phyloP scores from a whole-genome alignment of 192 early-diverging fungal species.

The Paraglomus occultum region DNA sequence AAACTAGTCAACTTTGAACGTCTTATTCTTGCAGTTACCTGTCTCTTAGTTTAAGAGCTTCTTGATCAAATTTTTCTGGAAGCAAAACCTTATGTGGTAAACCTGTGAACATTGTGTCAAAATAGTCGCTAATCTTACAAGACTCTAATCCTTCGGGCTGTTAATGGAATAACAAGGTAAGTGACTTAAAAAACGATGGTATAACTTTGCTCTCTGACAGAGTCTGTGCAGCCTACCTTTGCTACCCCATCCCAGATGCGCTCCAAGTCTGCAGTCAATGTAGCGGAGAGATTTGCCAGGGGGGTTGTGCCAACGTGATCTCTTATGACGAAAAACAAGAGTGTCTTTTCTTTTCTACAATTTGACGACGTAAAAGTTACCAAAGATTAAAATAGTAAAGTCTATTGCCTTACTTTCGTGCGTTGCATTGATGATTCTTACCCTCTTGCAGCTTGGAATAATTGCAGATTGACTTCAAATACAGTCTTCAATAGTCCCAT shows the following conservation, averaged over 20 bases:
- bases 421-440: conserved; percentile 26
- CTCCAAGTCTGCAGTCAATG: conserved; percentile 79
- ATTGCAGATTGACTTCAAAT: conserved; percentile 96
- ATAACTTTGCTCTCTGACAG: neutral
- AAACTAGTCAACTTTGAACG: too few relatives aligned
- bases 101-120: conserved; percentile 86
- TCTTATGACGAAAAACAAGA: conserved; percentile 94
- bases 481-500: conserved; percentile 98
- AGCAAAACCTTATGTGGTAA: conserved; percentile 90
- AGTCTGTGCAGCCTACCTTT: conserved; percentile 56
- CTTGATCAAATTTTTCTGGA: conserved; percentile 79
- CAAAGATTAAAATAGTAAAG: neutral
- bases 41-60: conserved; percentile 59
- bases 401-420: neutral
- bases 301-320: conserved; percentile 92
- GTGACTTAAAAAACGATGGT: neutral
- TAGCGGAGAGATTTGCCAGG: conserved; percentile 73
- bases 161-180: neutral
- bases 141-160: conserved; percentile 80
- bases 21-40: conserved; percentile 42
- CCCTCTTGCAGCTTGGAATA: conserved; percentile 83
- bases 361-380: neutral
- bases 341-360: conserved; percentile 80
- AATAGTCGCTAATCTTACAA: conserved; percentile 78
- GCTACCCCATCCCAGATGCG: conserved; percentile 87